A percentile compares a stretch with the other conserved stretches of the same genome.
These are phyloP conservation scores for Haemoproteus tartakovskyi DNA, from an alignment of 169 alveolate genomes.

Conservation along the genomic window DNA sequence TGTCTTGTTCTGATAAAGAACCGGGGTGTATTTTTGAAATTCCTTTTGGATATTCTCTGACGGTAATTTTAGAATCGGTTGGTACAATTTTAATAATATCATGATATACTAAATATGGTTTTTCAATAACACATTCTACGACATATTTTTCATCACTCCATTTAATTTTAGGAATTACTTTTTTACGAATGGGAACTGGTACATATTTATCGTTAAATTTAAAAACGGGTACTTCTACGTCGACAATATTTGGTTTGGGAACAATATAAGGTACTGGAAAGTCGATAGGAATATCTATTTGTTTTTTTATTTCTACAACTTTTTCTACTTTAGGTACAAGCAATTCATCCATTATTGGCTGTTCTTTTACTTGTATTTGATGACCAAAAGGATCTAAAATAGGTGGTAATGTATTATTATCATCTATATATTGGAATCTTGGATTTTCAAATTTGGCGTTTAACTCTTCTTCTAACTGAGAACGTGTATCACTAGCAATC, in stretches of 20 bases:
- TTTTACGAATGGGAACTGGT: slow-evolving; percentile 72
- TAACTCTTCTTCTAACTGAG: not conserved
- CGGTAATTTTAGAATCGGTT: slow-evolving; percentile 67
- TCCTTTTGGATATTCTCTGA: slow-evolving; percentile 72
- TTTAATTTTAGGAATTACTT: slow-evolving; percentile 71
- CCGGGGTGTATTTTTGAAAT: slow-evolving; percentile 71
- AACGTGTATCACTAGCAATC: slow-evolving; percentile 1
- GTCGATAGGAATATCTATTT: slow-evolving; percentile 57
- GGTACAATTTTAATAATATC: slow-evolving; percentile 73
- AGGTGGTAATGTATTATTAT: slow-evolving; percentile 33
- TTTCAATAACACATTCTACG: slow-evolving; percentile 71
- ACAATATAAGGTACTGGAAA: slow-evolving; percentile 75
- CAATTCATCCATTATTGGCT: slow-evolving; percentile 27
- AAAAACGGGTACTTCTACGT: slow-evolving; percentile 72
- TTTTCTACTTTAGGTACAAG: slow-evolving; percentile 54
- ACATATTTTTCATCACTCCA: slow-evolving; percentile 70
- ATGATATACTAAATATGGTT: slow-evolving; percentile 73
- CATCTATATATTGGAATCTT: not conserved
- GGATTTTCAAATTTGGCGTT: not conserved
- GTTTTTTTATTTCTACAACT: slow-evolving; percentile 41
- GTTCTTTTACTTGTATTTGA: slow-evolving; percentile 25
- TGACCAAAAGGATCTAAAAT: slow-evolving; percentile 65
- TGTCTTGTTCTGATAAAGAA: slow-evolving; percentile 70
- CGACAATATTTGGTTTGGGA: slow-evolving; percentile 73
- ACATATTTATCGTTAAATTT: slow-evolving; percentile 73